Evolutionary conservation across 1,284 basidiomycete genomes (phyloP).

Genomic region (Exsudoporus floridanus): DNA sequence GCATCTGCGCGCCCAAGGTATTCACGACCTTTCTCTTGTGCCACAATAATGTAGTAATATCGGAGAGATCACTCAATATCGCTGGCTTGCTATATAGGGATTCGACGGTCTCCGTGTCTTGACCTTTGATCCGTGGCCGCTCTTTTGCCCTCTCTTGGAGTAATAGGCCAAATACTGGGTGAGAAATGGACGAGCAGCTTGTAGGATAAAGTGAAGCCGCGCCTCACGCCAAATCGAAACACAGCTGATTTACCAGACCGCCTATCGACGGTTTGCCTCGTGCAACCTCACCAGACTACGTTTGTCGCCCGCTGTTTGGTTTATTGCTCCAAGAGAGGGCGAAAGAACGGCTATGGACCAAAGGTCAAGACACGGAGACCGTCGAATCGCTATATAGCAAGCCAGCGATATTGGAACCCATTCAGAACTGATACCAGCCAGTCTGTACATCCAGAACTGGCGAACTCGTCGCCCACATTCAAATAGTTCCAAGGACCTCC

Average conservation of each 20-base stretch:
- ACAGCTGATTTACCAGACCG: too few species aligned
- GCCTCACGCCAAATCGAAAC: too few species aligned
- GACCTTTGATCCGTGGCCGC: slow-evolving; percentile 4
- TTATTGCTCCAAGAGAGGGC: slow-evolving; percentile 30
- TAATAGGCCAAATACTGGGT: slow-evolving; percentile 6
- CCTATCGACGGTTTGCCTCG: too few species aligned
- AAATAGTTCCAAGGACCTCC: not conserved
- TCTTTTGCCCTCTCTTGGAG: slow-evolving; percentile 34
- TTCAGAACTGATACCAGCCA: too few species aligned
- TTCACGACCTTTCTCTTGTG: too few species aligned
- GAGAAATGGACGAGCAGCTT: not conserved
- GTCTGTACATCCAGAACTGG: too few species aligned
- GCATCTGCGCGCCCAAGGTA: too few species aligned
- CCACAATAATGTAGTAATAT: too few species aligned
- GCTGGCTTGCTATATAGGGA: not conserved
- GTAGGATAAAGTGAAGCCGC: not conserved
- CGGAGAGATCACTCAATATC: too few species aligned
- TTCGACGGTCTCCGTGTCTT: not conserved
- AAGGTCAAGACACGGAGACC: slow-evolving; percentile 2
- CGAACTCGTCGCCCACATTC: not conserved
- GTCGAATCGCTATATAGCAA: not conserved
- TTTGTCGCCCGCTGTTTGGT: not conserved
- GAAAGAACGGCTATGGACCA: slow-evolving; percentile 22
- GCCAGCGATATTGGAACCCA: not conserved
- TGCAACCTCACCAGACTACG: too few species aligned